These are phyloP conservation scores for Glebionis coronaria DNA, from an alignment of 129 eudicot species.

Conservation along the genomic window DNA sequence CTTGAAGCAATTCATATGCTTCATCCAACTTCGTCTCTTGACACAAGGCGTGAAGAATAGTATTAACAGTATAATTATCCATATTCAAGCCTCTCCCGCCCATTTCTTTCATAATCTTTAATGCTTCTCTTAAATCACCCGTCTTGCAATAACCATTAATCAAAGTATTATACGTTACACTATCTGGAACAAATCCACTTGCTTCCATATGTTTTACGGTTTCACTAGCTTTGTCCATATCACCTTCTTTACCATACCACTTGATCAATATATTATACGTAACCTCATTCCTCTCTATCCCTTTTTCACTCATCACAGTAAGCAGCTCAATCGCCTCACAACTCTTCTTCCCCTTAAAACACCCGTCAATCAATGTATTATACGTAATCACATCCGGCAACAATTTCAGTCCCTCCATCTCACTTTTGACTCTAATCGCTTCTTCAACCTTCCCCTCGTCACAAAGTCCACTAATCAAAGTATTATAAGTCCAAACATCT, in stretches of 20 bases:
- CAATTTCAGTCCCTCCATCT: constrained; percentile 58
- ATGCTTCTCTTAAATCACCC: constrained; percentile 57
- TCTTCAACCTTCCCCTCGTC: constrained; percentile 57
- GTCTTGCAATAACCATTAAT: constrained; percentile 58
- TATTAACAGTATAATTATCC: constrained; percentile 69
- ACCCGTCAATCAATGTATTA: constrained; percentile 74
- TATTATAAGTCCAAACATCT: constrained; percentile 81
- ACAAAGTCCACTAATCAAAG: constrained; percentile 63
- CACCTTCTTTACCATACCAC: constrained; percentile 72
- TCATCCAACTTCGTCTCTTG: constrained; percentile 54
- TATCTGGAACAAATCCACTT: constrained; percentile 55
- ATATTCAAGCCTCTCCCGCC: constrained; percentile 58
- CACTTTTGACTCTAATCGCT: constrained; percentile 46
- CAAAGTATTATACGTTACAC: constrained; percentile 76
- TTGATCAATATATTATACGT: constrained; percentile 71
- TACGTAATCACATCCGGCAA: constrained; percentile 77
- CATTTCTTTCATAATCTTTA: constrained; percentile 60
- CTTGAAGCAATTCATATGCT: constrained; percentile 51
- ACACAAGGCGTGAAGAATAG: constrained; percentile 62
- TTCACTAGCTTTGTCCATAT: constrained; percentile 59
- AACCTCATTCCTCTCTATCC: constrained; percentile 48
- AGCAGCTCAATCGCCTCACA: constrained; percentile 53
- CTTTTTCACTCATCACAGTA: constrained; percentile 65
- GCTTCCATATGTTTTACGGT: constrained; percentile 51
- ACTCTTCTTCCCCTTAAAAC: constrained; percentile 37